Percentiles rank a stretch among this genome's conserved stretches.
Evolutionary conservation across 2,329 filamentous ascomycete species (phyloP).

Genomic region (Trichoderma lentiforme): DNA sequence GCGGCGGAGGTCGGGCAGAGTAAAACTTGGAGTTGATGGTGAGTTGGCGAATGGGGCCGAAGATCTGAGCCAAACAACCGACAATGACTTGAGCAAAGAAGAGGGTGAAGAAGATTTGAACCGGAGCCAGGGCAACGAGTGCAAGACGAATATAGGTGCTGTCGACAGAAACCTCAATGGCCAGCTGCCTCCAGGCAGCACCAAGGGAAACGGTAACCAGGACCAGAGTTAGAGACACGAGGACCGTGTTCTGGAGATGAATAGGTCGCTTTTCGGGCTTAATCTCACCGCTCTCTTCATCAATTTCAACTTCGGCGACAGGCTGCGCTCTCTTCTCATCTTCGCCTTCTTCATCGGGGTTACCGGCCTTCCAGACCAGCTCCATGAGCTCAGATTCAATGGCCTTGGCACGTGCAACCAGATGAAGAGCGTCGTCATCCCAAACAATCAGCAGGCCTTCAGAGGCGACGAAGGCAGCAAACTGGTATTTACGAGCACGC

Average conservation of each 20-base stretch:
- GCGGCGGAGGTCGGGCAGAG: constrained; percentile 65
- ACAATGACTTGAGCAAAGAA: constrained; percentile 79
- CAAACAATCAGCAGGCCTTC: constrained; percentile 73
- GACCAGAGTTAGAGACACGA: constrained; percentile 64
- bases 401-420: constrained; percentile 64
- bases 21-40: constrained; percentile 77
- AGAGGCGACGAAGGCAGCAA: constrained; percentile 72
- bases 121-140: constrained; percentile 62
- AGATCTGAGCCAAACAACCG: constrained; percentile 70
- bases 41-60: constrained; percentile 72
- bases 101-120: constrained; percentile 77
- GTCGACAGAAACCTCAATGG: constrained; percentile 66
- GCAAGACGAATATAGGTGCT: constrained; percentile 59
- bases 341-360: constrained; percentile 51
- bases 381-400: constrained; percentile 78
- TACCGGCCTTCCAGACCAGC: constrained; percentile 66
- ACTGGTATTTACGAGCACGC: constrained; percentile 72
- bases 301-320: constrained; percentile 55
- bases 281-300: constrained; percentile 68
- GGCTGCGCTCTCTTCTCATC: constrained; percentile 48
- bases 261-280: constrained; percentile 63
- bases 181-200: constrained; percentile 66
- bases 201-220: constrained; percentile 65
- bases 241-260: constrained; percentile 65
- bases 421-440: constrained; percentile 74